Evolutionary conservation across 306 rosid species (phyloP).

Genomic region (Parietaria judaica): DNA sequence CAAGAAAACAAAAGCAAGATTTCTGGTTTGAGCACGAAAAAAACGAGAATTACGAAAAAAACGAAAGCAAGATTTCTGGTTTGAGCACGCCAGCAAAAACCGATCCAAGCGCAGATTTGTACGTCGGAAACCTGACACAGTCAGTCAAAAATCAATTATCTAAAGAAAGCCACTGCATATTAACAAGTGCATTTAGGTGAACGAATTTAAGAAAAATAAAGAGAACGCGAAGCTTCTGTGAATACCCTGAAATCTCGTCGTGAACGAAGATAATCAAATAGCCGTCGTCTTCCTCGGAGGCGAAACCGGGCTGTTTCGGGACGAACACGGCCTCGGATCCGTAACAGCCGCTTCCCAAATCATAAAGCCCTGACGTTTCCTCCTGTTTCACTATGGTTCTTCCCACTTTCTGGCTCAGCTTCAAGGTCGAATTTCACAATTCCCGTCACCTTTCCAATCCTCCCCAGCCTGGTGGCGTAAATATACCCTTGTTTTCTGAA

Average conservation of each 20-base stretch:
- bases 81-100: too few relatives aligned
- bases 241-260: constrained; percentile 67
- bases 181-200: too few relatives aligned
- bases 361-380: constrained; percentile 77
- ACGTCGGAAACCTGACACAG: too few relatives aligned
- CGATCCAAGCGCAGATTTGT: too few relatives aligned
- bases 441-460: constrained; percentile 62
- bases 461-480: constrained; percentile 69
- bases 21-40: too few relatives aligned
- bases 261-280: constrained; percentile 77
- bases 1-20: too few relatives aligned
- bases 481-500: constrained; percentile 78
- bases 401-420: constrained; percentile 53
- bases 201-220: too few relatives aligned
- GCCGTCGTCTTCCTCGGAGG: constrained; percentile 94
- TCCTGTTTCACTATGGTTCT: constrained; percentile 64
- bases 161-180: too few relatives aligned
- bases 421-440: constrained; percentile 79
- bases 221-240: background rate
- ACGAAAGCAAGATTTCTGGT: too few relatives aligned
- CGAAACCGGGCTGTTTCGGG: constrained; percentile 53
- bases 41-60: too few relatives aligned
- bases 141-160: too few relatives aligned
- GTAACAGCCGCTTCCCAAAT: constrained; percentile 68
- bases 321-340: constrained; percentile 89